A percentile compares a stretch with the other conserved stretches of the same genome.
phyloP scores from a whole-genome alignment of 306 rosid species.

The Begonia loranthoides region DNA sequence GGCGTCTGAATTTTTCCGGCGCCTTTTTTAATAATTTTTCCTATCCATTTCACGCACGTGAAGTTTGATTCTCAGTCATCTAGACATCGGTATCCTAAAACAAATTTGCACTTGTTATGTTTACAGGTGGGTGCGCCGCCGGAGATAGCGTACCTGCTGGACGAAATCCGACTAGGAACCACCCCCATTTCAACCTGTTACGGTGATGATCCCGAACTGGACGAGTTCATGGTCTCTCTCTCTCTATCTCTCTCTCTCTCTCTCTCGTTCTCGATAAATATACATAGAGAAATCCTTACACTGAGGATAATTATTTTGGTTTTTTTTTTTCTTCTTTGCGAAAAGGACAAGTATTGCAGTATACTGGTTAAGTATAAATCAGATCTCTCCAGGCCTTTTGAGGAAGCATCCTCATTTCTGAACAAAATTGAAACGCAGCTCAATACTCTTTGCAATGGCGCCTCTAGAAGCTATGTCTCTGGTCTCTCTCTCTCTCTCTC shows the following conservation, averaged over 20 bases:
- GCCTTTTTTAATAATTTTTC: no score
- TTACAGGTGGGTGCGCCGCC: slow-evolving; percentile 67
- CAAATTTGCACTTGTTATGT: neutral
- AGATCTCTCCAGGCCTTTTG: slow-evolving; percentile 45
- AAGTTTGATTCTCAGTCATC: no score
- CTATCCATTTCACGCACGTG: no score
- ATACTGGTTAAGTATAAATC: slow-evolving; percentile 42
- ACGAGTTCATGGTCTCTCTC: slow-evolving; percentile 54
- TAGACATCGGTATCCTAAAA: no score
- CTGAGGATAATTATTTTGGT: neutral
- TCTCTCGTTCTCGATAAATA: neutral
- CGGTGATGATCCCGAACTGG: slow-evolving; percentile 66
- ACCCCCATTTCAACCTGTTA: slow-evolving; percentile 14
- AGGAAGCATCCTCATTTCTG: slow-evolving; percentile 55
- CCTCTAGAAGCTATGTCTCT: slow-evolving; percentile 18
- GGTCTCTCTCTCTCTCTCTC: slow-evolving; percentile 26
- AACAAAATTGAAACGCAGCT: slow-evolving; percentile 55
- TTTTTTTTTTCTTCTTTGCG: neutral
- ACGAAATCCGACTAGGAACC: slow-evolving; percentile 28
- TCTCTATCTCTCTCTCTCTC: neutral
- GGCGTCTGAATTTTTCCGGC: no score
- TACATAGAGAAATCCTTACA: slow-evolving; percentile 20
- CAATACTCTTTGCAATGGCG: slow-evolving; percentile 25
- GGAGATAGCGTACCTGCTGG: slow-evolving; percentile 33
- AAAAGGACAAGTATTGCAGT: slow-evolving; percentile 45